Evolutionary conservation across 2,329 filamentous ascomycete species (phyloP), one percentile per base, ranked within the genome.

Genomic region (Plectosphaerella sp.): DNA sequence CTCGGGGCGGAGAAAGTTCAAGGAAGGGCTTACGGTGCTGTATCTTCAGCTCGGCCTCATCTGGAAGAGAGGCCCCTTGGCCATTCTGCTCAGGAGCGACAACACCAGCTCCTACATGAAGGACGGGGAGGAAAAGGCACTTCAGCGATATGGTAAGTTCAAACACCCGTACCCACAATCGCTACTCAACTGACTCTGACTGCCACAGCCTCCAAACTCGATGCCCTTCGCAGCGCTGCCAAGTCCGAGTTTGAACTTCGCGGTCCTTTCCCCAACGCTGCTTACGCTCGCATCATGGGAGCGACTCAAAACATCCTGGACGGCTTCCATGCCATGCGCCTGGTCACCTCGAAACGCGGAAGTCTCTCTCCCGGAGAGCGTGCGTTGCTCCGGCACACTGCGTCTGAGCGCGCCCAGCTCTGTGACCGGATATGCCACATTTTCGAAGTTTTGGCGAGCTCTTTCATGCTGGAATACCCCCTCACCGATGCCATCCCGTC

Each of bases 1-100:
- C 56, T 94, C 91, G 33, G 94, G 91, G 2, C 82, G 94, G 43
- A 79, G 81, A 57, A 96, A 96, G 70, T 86, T 97, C 61, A 91
- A 94, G 63, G 87, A 96, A 62, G 93, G 93, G 2, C 78, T 97
- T 11, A 89, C 90, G 25, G 77, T 96, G n/a, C 75, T 99, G 12
- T 97, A 94, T 82, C 78, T 99, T 7, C 89, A 95, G 53, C 92
- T 99, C 84, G 90, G 91, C 15, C 79, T 99, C 35, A 92, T 97
- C 58, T 99, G 94, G 94, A 96, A 93, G 71, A 84, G 92, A 45
- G 93, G 95, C 9, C 94, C 94, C 0, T 75, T 99, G 22, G 87
- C 88, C 5, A 83, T 86, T 7, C 78, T 96, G 51, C 73, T 85
- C 1, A 78, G 84, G 45, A 83, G 78, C 54, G 74, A 82, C 57